A percentile compares a stretch with the other conserved stretches of the same genome.
Evolutionary conservation across 768 basidiomycete species (phyloP).

Genomic region (Pleurotus eryngii): DNA sequence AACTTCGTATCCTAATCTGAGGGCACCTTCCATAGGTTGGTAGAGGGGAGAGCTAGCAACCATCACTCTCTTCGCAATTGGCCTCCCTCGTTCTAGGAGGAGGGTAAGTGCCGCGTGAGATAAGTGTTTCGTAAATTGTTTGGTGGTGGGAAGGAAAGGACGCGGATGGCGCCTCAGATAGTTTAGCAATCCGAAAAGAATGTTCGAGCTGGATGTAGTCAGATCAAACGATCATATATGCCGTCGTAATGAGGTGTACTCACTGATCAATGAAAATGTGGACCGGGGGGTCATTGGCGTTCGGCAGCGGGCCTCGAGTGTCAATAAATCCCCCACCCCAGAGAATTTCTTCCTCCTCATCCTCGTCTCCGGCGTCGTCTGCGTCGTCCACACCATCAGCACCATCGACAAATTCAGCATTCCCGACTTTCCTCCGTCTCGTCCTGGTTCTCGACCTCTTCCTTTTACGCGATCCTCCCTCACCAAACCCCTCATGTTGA

Average conservation of each 20-base stretch:
- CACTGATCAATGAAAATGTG: constrained; percentile 59
- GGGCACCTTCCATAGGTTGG: constrained; percentile 73
- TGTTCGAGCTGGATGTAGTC: constrained; percentile 67
- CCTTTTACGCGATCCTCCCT: neutral
- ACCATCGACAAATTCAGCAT: constrained; percentile 1
- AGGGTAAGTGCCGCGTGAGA: constrained; percentile 78
- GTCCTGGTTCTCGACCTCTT: constrained; percentile 1
- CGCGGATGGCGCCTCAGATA: constrained; percentile 59
- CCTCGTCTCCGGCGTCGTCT: constrained; percentile 19
- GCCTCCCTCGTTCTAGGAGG: constrained; percentile 78
- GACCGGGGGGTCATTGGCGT: constrained; percentile 11
- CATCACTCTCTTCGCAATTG: constrained; percentile 69
- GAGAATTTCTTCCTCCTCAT: constrained; percentile 10
- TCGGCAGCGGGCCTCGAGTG: constrained; percentile 11
- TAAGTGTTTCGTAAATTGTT: constrained; percentile 42
- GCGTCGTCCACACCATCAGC: constrained; percentile 11
- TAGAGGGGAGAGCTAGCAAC: constrained; percentile 83
- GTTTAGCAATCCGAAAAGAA: constrained; percentile 77
- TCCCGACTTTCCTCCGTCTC: constrained; percentile 2
- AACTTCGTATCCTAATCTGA: constrained; percentile 73
- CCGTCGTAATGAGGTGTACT: constrained; percentile 8
- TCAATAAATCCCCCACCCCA: constrained; percentile 10
- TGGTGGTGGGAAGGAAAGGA: constrained; percentile 26
- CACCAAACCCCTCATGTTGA: neutral
- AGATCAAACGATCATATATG: neutral